phyloP scores from a whole-genome alignment of 1,284 basidiomycete genomes.

The Pulveroboletus sp. region DNA sequence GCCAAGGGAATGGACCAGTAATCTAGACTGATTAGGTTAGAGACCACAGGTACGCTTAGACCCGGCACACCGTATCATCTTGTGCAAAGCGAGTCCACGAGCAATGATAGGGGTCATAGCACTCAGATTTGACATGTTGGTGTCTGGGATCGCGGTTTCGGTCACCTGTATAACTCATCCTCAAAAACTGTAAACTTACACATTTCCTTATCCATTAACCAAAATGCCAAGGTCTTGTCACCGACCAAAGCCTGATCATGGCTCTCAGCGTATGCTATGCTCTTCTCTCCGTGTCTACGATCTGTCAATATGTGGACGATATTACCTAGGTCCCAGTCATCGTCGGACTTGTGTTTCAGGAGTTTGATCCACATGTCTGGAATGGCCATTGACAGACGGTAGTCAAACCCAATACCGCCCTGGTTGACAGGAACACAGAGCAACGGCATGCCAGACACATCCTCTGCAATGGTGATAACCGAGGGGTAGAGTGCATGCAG shows the following conservation, averaged over 20 bases:
- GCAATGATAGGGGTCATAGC: conserved; percentile 86
- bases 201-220: conserved; percentile 99
- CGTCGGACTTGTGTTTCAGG: conserved; percentile 87
- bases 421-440: conserved; percentile 77
- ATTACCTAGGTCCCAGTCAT: conserved; percentile 85
- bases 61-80: conserved; percentile 85
- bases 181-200: conserved; percentile 46
- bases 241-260: conserved; percentile 98
- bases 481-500: conserved; percentile 81
- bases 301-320: conserved; percentile 92
- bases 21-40: conserved; percentile 40
- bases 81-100: conserved; percentile 89
- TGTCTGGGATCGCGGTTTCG: conserved; percentile 57
- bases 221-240: conserved; percentile 97
- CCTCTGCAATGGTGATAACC: conserved; percentile 92
- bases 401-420: conserved; percentile 96
- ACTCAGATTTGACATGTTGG: conserved; percentile 91
- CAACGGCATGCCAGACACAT: conserved; percentile 97
- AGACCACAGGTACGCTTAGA: neutral
- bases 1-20: conserved; percentile 88
- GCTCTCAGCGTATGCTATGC: conserved; percentile 93
- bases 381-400: conserved; percentile 95
- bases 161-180: conserved; percentile 11
- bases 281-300: conserved; percentile 86
- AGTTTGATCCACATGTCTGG: conserved; percentile 99